phyloP scores from a whole-genome alignment of 2,329 filamentous ascomycete species.

The Herpotrichia juniperi region DNA sequence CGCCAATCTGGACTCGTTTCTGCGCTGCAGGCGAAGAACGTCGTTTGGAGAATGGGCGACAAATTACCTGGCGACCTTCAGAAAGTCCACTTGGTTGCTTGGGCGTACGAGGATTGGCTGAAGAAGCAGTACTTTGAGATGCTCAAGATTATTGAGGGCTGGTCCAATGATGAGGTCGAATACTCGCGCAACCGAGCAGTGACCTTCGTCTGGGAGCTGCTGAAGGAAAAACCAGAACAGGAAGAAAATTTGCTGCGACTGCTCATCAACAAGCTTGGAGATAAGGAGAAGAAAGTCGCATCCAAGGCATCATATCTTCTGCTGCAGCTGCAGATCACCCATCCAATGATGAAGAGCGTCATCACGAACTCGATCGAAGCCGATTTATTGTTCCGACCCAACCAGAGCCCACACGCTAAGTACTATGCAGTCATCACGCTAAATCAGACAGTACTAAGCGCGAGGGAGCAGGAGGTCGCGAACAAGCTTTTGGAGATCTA shows the following conservation, averaged over 20 bases:
- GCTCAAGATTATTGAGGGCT: slow-evolving; percentile 86
- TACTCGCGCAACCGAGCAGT: slow-evolving; percentile 88
- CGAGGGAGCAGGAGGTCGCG: slow-evolving; percentile 80
- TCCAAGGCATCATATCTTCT: slow-evolving; percentile 92
- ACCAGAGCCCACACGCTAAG: slow-evolving; percentile 85
- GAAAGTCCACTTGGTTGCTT: slow-evolving; percentile 79
- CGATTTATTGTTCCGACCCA: slow-evolving; percentile 84
- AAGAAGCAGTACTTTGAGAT: slow-evolving; percentile 94
- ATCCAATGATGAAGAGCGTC: slow-evolving; percentile 91
- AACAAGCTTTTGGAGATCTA: slow-evolving; percentile 86
- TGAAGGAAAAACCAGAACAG: slow-evolving; percentile 96
- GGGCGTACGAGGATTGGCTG: slow-evolving; percentile 94
- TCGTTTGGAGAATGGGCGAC: slow-evolving; percentile 72
- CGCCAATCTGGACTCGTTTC: slow-evolving; percentile 78
- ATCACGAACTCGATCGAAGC: slow-evolving; percentile 85
- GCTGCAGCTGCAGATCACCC: slow-evolving; percentile 85
- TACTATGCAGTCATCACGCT: slow-evolving; percentile 97
- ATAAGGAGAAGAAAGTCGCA: slow-evolving; percentile 93
- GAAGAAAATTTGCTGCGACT: slow-evolving; percentile 91
- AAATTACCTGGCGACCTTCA: slow-evolving; percentile 75
- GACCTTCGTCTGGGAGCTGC: slow-evolving; percentile 87
- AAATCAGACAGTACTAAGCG: slow-evolving; percentile 93
- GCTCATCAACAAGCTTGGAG: slow-evolving; percentile 94
- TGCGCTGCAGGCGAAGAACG: slow-evolving; percentile 67
- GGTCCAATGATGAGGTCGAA: slow-evolving; percentile 95